phyloP scores from a whole-genome alignment of 495 filamentous ascomycete genomes.

The Oleoguttula mirabilis region DNA sequence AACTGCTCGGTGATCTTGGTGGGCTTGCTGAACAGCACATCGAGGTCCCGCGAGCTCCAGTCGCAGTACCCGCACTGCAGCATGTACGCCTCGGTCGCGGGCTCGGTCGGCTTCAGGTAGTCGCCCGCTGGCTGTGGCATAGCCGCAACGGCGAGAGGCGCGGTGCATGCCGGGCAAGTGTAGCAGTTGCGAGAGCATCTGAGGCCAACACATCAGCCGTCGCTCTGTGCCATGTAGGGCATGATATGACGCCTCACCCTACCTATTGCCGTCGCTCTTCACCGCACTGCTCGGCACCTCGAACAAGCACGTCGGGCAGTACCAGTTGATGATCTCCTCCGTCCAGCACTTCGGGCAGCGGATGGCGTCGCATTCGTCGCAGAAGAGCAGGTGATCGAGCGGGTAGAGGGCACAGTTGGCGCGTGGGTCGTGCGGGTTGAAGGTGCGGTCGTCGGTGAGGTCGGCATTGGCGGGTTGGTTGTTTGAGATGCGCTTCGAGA shows the following conservation, averaged over 20 bases:
- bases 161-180: slow-evolving; percentile 81
- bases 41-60: slow-evolving; percentile 83
- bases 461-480: slow-evolving; percentile 33
- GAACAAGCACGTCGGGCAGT: slow-evolving; percentile 90
- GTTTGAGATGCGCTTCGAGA: slow-evolving; percentile 32
- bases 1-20: slow-evolving; percentile 78
- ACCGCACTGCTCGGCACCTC: slow-evolving; percentile 85
- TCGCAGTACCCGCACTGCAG: slow-evolving; percentile 78
- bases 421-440: slow-evolving; percentile 72
- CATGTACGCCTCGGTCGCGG: slow-evolving; percentile 47
- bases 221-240: not conserved
- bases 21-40: slow-evolving; percentile 77
- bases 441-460: slow-evolving; percentile 64
- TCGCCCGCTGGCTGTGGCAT: not conserved
- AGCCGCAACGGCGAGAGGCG: slow-evolving; percentile 60
- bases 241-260: slow-evolving; percentile 15
- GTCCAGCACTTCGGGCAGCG: slow-evolving; percentile 81
- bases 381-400: slow-evolving; percentile 87
- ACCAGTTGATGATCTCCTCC: slow-evolving; percentile 89
- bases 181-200: slow-evolving; percentile 94
- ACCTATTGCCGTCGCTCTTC: slow-evolving; percentile 88
- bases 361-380: slow-evolving; percentile 92
- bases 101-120: slow-evolving; percentile 2
- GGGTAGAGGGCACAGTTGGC: slow-evolving; percentile 85
- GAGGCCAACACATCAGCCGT: slow-evolving; percentile 15